These are phyloP conservation scores for Monosporozyma aquatica DNA, from an alignment of 805 yeast species.

Conservation along the genomic window DNA sequence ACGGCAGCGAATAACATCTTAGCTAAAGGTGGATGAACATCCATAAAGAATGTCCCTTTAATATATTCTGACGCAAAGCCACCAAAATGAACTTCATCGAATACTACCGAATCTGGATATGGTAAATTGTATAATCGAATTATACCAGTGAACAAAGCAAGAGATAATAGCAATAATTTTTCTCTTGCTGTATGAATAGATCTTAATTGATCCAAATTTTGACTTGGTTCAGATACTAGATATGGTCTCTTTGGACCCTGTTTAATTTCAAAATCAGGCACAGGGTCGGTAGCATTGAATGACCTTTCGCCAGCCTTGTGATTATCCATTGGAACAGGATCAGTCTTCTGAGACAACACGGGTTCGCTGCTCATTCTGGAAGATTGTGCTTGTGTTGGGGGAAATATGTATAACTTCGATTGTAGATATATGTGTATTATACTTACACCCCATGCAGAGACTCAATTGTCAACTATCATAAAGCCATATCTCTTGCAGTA, in stretches of 20 bases:
- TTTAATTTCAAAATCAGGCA: conserved; percentile 38
- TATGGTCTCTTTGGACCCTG: conserved; percentile 49
- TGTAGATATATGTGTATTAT: no score
- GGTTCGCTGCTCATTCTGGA: no score
- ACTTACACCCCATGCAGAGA: no score
- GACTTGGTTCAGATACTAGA: conserved; percentile 43
- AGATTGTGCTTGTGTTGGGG: no score
- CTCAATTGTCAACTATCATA: no score
- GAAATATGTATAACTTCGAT: no score
- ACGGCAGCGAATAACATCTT: conserved; percentile 69
- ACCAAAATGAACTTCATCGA: conserved; percentile 93
- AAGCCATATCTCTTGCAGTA: no score
- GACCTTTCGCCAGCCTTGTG: no score
- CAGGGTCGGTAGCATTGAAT: conserved; percentile 32
- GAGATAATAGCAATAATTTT: conserved; percentile 32
- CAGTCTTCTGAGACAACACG: not conserved
- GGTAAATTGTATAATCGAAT: conserved; percentile 56
- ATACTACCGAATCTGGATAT: conserved; percentile 74
- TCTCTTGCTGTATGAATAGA: conserved; percentile 34
- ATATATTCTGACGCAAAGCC: conserved; percentile 87
- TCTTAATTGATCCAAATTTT: conserved; percentile 34
- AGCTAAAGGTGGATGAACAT: conserved; percentile 74
- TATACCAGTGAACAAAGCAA: conserved; percentile 43
- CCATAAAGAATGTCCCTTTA: conserved; percentile 56
- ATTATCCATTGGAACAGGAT: not conserved